Conservation (phyloP, 495 filamentous ascomycete genomes). For the Bacidia rubella region DNA sequence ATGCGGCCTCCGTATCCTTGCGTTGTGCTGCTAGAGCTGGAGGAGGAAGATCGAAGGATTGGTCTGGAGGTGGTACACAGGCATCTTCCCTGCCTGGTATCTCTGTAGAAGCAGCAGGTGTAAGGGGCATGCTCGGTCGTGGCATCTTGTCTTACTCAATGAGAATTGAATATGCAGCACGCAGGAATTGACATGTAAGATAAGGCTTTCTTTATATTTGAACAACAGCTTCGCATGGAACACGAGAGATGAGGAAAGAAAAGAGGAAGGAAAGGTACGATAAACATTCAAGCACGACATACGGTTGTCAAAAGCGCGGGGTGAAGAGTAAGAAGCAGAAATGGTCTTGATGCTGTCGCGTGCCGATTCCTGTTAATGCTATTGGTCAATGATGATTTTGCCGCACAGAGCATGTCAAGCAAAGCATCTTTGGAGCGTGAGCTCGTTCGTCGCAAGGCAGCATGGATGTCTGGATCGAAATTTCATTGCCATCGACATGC, state of each 20-base stretch:
- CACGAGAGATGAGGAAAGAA: neutral
- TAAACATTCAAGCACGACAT: neutral
- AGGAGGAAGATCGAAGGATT: conserved; percentile 67
- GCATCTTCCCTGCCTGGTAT: conserved; percentile 63
- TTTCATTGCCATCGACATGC: too few species aligned
- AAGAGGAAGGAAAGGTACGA: neutral
- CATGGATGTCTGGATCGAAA: too few species aligned
- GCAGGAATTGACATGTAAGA: neutral
- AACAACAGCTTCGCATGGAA: too few species aligned
- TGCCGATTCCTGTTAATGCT: too few species aligned
- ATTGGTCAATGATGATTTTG: too few species aligned
- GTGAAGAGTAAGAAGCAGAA: neutral
- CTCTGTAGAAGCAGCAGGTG: conserved; percentile 73
- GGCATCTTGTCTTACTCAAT: too few species aligned
- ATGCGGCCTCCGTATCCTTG: conserved; percentile 24
- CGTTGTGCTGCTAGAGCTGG: conserved; percentile 48
- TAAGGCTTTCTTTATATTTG: too few species aligned
- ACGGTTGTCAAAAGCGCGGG: neutral
- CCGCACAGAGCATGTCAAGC: too few species aligned
- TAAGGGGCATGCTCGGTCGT: conserved; percentile 57
- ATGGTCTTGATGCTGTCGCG: neutral
- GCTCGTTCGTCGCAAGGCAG: too few species aligned
- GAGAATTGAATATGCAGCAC: neutral
- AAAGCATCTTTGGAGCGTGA: too few species aligned
- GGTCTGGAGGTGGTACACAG: conserved; percentile 36